Conservation (phyloP, 305 asterid species). For the Solanum hybrid region DNA sequence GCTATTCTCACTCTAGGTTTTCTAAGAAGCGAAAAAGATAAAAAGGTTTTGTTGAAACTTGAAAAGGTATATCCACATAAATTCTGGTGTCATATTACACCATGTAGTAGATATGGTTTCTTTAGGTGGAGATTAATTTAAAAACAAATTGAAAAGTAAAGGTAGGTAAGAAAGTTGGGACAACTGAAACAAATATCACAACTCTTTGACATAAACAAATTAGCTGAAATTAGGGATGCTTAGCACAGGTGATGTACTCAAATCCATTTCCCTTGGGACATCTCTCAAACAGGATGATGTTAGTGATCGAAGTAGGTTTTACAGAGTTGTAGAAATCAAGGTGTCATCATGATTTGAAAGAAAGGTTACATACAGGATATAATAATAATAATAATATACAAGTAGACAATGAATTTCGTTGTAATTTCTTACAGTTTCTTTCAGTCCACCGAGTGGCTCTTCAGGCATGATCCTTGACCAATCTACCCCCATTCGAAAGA, state of each 20-base stretch:
- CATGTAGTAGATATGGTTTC: neutral
- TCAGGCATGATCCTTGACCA: conserved; percentile 93
- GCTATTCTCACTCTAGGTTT: neutral
- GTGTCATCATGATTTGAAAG: neutral
- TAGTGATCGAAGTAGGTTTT: neutral
- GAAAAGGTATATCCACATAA: neutral
- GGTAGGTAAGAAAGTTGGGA: neutral
- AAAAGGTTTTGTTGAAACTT: neutral
- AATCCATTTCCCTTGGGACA: neutral
- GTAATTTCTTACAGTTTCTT: conserved; percentile 43
- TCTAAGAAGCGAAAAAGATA: neutral
- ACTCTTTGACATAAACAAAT: neutral
- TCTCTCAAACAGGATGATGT: neutral
- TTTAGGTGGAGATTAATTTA: neutral
- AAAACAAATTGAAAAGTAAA: neutral
- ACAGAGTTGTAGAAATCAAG: neutral
- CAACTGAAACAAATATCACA: neutral
- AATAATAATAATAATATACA: neutral
- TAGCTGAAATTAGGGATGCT: neutral
- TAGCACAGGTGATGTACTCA: neutral
- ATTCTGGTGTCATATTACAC: neutral
- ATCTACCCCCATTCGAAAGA: conserved; percentile 89
- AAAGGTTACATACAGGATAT: neutral
- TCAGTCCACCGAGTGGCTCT: conserved; percentile 57
- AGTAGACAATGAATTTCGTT: neutral